phyloP scores from a whole-genome alignment of 1,139 yeast species.

The Meyerozyma sp. region DNA sequence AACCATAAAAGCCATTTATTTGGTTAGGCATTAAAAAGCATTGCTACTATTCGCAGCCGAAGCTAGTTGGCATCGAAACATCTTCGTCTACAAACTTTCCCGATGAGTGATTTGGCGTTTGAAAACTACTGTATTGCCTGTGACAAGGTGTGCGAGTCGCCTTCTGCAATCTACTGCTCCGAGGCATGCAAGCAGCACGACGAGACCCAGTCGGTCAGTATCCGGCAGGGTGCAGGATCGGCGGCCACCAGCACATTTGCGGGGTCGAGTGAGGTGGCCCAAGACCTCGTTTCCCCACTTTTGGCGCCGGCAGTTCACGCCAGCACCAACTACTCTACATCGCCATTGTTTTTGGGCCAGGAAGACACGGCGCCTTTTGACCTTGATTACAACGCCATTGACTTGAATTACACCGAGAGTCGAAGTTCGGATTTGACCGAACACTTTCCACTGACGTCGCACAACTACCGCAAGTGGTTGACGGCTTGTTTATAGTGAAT shows the following conservation, averaged over 20 bases:
- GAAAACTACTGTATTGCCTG: slow-evolving; percentile 3
- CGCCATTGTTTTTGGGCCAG: neutral
- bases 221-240: slow-evolving; percentile 3
- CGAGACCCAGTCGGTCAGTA: slow-evolving; percentile 8
- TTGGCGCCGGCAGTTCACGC: slow-evolving; percentile 32
- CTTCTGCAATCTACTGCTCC: slow-evolving; percentile 10
- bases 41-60: neutral
- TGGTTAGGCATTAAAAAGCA: neutral
- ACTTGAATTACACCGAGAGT: slow-evolving; percentile 27
- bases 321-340: slow-evolving; percentile 10
- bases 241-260: slow-evolving; percentile 2
- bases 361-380: slow-evolving; percentile 2
- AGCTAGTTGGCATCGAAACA: neutral
- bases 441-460: slow-evolving; percentile 28
- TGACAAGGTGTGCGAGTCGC: slow-evolving; percentile 7
- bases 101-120: slow-evolving; percentile 3
- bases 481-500: slow-evolving; percentile 24
- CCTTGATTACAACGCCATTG: slow-evolving; percentile 9
- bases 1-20: neutral
- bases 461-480: slow-evolving; percentile 42
- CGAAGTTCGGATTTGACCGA: slow-evolving; percentile 15
- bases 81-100: neutral
- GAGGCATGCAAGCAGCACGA: slow-evolving; percentile 9
- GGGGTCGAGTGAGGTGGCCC: slow-evolving; percentile 4
- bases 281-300: slow-evolving; percentile 28